Evolutionary conservation across 371 early-diverging fungal genomes (phyloP).

Genomic region (Syncephalis plumigaleata): DNA sequence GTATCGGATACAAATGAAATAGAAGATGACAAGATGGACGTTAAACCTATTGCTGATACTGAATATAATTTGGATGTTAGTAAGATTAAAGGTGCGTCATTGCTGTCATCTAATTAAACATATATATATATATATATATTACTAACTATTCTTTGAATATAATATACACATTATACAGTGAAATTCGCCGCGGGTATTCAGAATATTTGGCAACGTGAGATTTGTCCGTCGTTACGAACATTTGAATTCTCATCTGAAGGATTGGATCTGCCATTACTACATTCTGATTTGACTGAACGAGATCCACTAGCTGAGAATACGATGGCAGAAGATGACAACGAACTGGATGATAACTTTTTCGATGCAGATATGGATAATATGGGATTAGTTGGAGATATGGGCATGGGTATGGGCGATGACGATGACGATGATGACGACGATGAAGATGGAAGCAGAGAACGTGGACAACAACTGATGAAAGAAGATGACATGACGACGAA

Average conservation of each 20-base stretch:
- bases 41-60: too few relatives aligned
- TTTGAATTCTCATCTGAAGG: slow-evolving; percentile 33
- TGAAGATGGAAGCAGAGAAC: slow-evolving; percentile 8
- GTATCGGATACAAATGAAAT: too few relatives aligned
- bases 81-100: too few relatives aligned
- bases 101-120: too few relatives aligned
- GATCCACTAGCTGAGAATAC: neutral
- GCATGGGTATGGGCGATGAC: slow-evolving; percentile 3
- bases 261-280: neutral
- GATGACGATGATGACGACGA: slow-evolving; percentile 9
- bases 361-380: neutral
- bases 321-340: neutral
- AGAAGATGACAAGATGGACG: too few relatives aligned
- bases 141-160: too few relatives aligned
- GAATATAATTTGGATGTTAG: too few relatives aligned
- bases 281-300: slow-evolving; percentile 2
- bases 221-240: slow-evolving; percentile 46
- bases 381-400: slow-evolving; percentile 6
- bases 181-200: slow-evolving; percentile 28
- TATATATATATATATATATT: too few relatives aligned
- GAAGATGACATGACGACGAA: neutral
- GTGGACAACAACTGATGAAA: slow-evolving; percentile 3
- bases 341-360: neutral
- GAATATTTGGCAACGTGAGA: slow-evolving; percentile 21
- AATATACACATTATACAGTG: too few relatives aligned